Conservation (phyloP, 148 eudicot species). For the Spergularia bocconei region DNA sequence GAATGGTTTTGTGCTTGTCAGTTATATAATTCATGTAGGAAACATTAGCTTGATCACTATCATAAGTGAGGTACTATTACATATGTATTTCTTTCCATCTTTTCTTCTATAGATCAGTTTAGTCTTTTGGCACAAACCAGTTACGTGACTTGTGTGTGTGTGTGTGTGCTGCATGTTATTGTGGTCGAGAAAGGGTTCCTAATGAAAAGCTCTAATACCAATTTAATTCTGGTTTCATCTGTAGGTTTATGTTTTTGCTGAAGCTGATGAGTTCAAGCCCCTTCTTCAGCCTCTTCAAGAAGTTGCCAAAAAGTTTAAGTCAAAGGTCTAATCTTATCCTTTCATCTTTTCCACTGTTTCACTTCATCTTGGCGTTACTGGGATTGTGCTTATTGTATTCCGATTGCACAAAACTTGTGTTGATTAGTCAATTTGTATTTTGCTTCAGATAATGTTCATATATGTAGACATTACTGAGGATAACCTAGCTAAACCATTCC, state of each 20-base stretch:
- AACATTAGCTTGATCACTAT: too few species aligned
- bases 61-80: too few species aligned
- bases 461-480: constrained; percentile 65
- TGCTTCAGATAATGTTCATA: constrained; percentile 67
- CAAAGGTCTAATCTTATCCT: constrained; percentile 47
- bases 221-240: constrained; percentile 1
- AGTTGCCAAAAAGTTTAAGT: constrained; percentile 69
- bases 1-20: too few species aligned
- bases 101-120: not conserved
- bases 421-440: constrained; percentile 6
- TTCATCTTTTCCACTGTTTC: not conserved
- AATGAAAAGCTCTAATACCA: constrained; percentile 20
- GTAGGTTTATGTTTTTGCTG: constrained; percentile 81
- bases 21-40: too few species aligned
- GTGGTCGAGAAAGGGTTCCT: not conserved
- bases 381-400: not conserved
- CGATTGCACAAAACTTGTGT: not conserved
- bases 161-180: not conserved
- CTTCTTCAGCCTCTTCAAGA: constrained; percentile 65
- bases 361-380: not conserved
- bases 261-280: constrained; percentile 55
- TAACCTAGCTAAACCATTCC: constrained; percentile 89
- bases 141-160: not conserved
- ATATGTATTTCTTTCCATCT: not conserved
- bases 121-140: too few species aligned